phyloP scores from a whole-genome alignment of 225 moss, liverwort and hornwort species.

The Climacium dendroides region DNA sequence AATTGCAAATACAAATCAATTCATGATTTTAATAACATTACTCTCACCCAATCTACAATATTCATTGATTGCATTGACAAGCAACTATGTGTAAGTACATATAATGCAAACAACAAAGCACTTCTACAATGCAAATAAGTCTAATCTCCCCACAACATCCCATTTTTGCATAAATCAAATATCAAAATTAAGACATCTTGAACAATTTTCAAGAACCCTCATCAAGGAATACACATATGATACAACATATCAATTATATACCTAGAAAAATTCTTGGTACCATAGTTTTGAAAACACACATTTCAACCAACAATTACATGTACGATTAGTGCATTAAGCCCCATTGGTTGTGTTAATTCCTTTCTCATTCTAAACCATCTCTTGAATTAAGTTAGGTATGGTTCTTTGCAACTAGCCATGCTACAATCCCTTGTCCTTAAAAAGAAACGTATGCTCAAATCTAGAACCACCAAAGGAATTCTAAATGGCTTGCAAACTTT shows the following conservation, averaged over 20 bases:
- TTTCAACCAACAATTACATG: accelerated
- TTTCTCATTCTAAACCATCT: not conserved
- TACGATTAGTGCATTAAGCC: not conserved
- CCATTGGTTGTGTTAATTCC: not conserved
- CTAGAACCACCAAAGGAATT: not conserved
- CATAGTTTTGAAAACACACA: not conserved
- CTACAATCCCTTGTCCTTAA: accelerated
- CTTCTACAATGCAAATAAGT: too few relatives aligned
- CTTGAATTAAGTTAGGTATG: not conserved
- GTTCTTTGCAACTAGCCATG: not conserved
- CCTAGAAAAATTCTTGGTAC: not conserved
- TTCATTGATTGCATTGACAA: too few relatives aligned
- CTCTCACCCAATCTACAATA: too few relatives aligned
- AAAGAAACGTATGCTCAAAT: not conserved
- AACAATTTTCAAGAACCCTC: too few relatives aligned
- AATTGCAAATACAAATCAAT: too few relatives aligned
- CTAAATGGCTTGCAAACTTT: not conserved
- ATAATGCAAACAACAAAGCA: too few relatives aligned
- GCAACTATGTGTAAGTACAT: too few relatives aligned
- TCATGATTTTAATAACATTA: too few relatives aligned
- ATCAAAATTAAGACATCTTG: too few relatives aligned
- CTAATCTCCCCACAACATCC: too few relatives aligned
- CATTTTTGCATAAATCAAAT: too few relatives aligned
- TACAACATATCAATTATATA: not conserved
- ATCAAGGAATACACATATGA: accelerated